Conservation (phyloP, 129 eudicot species). For the Glebionis coronaria region DNA sequence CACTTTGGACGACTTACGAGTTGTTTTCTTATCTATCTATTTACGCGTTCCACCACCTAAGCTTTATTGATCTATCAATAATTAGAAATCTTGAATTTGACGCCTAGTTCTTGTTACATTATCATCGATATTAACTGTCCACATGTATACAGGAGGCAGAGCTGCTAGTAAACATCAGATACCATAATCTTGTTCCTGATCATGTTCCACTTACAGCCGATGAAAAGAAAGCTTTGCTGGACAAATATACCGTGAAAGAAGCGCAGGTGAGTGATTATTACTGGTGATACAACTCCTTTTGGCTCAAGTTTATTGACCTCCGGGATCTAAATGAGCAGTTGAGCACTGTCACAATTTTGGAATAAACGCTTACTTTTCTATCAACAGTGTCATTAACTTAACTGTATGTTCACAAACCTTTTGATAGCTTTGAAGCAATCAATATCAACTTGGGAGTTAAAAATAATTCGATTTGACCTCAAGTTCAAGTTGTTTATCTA, state of each 20-base stretch:
- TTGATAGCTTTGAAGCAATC: neutral
- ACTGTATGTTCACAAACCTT: neutral
- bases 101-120: too few relatives aligned
- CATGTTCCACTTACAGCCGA: slow-evolving; percentile 35
- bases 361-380: neutral
- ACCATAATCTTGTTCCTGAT: slow-evolving; percentile 38
- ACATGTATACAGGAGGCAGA: slow-evolving; percentile 32
- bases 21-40: too few relatives aligned
- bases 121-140: neutral
- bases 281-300: neutral
- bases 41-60: too few relatives aligned
- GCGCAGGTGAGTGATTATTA: slow-evolving; percentile 23
- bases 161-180: slow-evolving; percentile 35
- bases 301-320: slow-evolving; percentile 15
- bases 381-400: neutral
- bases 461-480: neutral
- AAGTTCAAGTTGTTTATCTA: neutral
- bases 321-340: slow-evolving; percentile 7
- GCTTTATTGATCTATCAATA: too few relatives aligned
- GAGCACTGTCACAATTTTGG: neutral
- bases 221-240: slow-evolving; percentile 31
- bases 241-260: slow-evolving; percentile 32
- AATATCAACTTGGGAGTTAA: neutral
- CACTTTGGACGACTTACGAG: too few relatives aligned
- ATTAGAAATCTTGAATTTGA: too few relatives aligned